Evolutionary conservation across 108 stramenopile genomes (phyloP), one percentile per base, ranked within the genome.

Genomic region (Ochromonas danica): DNA sequence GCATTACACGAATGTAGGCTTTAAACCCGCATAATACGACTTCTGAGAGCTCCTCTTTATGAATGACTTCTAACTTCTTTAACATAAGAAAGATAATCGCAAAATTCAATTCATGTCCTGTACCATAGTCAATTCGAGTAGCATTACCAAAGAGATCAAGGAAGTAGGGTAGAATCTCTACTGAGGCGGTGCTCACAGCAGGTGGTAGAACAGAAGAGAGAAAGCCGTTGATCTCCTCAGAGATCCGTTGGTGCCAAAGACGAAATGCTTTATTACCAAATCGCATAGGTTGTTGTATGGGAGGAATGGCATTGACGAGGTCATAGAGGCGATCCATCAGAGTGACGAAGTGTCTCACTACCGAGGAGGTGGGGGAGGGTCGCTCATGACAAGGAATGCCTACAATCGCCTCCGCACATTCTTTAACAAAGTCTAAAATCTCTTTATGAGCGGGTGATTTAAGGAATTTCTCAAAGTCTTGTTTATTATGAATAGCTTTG

Each of bases 61-160:
- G 62, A 33, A 81, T 71, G 22, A 79, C 27, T n/a, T 75, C 81
- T 30, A 81, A 75, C 80, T 81, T 81, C 71, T 70, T 77, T 38
- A 81, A 84, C 22, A 14, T 71, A 57, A 85, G 0, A 22, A 97
- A 77, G 62, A 93, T 91, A 1, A 97, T 91, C 25, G 91, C 72
- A 84, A 97, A 95, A 43, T 91, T 92, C n/a, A 85, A 91, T 80
- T 97, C 96, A 79, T 97, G 96, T 17, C 96, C 96, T 33, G 96
- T 97, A 6, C 96, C 96, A 83, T 94, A 97, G 80, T 97, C 96
- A 39, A 95, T 86, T 41, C 95, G 90, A 61, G 86, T 85, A 1
- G 91, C 87, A 82, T 95, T 92, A 10, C 94, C 96, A 85, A 97
- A 97, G 0, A 93, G 85, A 77, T 88, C 86, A 75, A 89, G 86